Evolutionary conservation across 805 yeast genomes (phyloP), one percentile per base, ranked within the genome.

Genomic region (Nakazawaea siamensis): DNA sequence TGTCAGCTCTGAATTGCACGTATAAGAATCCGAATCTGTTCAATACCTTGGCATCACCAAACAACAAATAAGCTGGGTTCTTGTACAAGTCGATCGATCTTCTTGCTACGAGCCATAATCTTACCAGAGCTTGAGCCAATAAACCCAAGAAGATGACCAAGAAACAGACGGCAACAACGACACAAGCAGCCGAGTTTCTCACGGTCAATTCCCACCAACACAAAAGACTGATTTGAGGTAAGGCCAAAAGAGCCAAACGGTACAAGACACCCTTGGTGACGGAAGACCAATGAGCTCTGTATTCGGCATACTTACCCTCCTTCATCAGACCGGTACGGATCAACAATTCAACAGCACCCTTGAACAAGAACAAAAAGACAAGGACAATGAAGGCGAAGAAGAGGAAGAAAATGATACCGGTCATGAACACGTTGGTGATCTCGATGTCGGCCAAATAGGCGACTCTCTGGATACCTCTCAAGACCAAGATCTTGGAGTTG

Each of bases 391-490:
- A 85, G 13, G 73, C 78, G 57, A 75, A 81, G 57, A 92, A 81
- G 13, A 92, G 57, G 52, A 87, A 82, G 55, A 88, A 85, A 8
- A 81, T 80, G 27, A 86, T 73, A 36, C 88, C 85, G 0, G 98
- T 92, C 62, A 88, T 65, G 57, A 87, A 92, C 39, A 92, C 57
- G 51, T 76, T 78, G 17, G 96, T 80, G 45, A 90, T 69, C 59
- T 92, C 98, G 46, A 92, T 88, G 15, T 73, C 72, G 9, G 95
- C 84, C 47, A 80, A 59, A 54, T 65, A 92, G 0, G 96, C 78
- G 5, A 90, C 96, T 61, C 98, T 78, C 57, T 86, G 85, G 41
- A 92, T 80, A 46, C 98, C 98, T 52, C 95, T 74, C 35, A 92
- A 62, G 25, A 90, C 78, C 48, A 92, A 66, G 28, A 86, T 85